Evolutionary conservation across 495 filamentous ascomycete genomes (phyloP), one percentile per base, ranked within the genome.

Genomic region (Barbatosphaeria neglecta): DNA sequence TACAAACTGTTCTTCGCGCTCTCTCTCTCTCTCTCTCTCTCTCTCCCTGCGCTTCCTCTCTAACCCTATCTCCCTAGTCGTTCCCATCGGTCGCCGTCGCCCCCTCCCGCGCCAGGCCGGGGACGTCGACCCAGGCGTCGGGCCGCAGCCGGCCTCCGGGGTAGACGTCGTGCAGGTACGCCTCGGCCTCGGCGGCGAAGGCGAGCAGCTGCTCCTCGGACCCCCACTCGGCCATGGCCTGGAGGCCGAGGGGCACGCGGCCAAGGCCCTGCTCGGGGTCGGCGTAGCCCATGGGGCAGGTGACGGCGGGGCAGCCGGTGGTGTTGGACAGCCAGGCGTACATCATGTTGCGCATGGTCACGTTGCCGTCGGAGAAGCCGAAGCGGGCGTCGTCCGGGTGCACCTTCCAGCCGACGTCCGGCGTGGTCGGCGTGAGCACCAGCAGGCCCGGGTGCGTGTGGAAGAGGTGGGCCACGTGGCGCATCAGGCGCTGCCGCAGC

Each of bases 171-270:
- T 66, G 61, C 28, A 74, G 41, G 41, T 65, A 72, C 45, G 52
- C 55, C 67, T 94, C 87, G 0, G 70, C 73, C 55, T 85, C 81
- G 46, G 73, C 74, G 42, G 86, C 88, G 67, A 83, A 89, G 43
- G 66, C 76, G 41, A 96, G 64, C 59, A 95, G 61, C 33, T 74
- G 75, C 54, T 93, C 88, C 61, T 96, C 90, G 11, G 61, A 68
- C 0, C 88, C 88, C 90, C 90, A 95, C 63, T 94, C 85, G 0
- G 75, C 80, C 79, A 90, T 86, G 2, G 80, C 90, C 85, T 90
- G 90, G 46, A 95, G 47, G n/a, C 87, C 87, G 20, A 95, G 71
- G 0, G 90, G 89, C 25, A 76, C 27, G 38, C 58, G 60, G 1
- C 69, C 70, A 50, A 62, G 56, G 7, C 67, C 69, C 37, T 62